phyloP scores from a whole-genome alignment of 2,329 filamentous ascomycete species.

The Chaetomiaceae sp. region DNA sequence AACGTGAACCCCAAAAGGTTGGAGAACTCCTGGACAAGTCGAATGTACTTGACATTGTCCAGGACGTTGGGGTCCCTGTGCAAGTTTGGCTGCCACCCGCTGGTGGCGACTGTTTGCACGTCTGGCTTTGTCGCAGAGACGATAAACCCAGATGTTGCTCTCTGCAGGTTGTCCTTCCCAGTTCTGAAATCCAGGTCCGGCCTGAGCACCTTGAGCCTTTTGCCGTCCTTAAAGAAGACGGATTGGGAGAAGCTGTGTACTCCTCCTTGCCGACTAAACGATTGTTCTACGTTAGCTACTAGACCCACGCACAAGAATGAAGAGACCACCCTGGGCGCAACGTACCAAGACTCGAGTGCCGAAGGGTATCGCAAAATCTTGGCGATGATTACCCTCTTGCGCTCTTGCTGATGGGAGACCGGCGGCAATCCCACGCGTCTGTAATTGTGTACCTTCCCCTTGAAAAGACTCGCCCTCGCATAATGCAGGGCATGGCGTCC shows the following conservation, averaged over 20 bases:
- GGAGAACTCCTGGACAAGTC: constrained; percentile 7
- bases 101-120: constrained; percentile 15
- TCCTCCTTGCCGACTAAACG: not conserved
- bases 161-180: constrained; percentile 1
- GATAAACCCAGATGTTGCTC: constrained; percentile 18
- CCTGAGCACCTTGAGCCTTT: not conserved
- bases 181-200: not conserved
- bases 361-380: constrained; percentile 7
- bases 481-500: not conserved
- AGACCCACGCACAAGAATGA: no score
- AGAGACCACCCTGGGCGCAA: not conserved
- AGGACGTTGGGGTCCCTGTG: constrained; percentile 1
- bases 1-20: constrained; percentile 8
- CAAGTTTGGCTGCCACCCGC: constrained; percentile 16
- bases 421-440: constrained; percentile 1
- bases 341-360: constrained; percentile 13
- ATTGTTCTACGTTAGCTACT: not conserved
- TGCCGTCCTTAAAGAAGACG: not conserved
- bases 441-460: not conserved
- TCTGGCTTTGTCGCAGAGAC: not conserved
- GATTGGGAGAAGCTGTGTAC: not conserved
- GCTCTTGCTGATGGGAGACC: not conserved
- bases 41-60: constrained; percentile 13
- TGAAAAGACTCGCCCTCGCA: not conserved
- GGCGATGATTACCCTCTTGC: not conserved